These are phyloP conservation scores for Astrothelium macrocarpum DNA, from an alignment of 495 filamentous ascomycete genomes.

Conservation along the genomic window DNA sequence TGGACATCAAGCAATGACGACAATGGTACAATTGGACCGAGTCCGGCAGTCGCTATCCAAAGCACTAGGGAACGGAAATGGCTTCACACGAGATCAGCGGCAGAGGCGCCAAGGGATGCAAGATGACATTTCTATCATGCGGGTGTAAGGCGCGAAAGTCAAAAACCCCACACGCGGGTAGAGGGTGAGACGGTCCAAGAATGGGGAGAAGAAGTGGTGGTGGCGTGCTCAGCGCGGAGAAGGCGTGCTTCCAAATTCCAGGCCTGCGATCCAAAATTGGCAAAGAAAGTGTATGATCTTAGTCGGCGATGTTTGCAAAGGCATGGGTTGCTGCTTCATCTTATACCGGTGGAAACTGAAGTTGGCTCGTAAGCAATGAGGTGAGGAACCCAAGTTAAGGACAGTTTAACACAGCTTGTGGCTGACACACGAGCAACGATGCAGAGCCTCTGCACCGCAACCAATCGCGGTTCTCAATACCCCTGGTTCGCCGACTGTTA, in stretches of 20 bases:
- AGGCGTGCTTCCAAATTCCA: not conserved
- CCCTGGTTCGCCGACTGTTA: too few relatives aligned
- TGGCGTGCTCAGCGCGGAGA: constrained; percentile 3
- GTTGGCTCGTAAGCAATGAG: too few relatives aligned
- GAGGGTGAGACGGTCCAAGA: not conserved
- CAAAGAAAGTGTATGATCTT: too few relatives aligned
- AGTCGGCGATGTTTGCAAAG: not conserved
- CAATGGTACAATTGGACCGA: constrained; percentile 2
- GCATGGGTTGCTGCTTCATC: not conserved
- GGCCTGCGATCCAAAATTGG: not conserved
- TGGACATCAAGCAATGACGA: not conserved
- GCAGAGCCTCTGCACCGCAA: too few relatives aligned
- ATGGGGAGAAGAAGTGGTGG: not conserved
- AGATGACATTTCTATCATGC: not conserved
- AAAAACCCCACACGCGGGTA: not conserved
- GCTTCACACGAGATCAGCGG: constrained; percentile 3
- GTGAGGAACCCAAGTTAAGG: too few relatives aligned
- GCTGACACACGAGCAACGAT: too few relatives aligned
- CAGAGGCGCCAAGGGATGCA: not conserved
- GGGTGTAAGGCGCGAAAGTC: not conserved
- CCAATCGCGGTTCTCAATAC: too few relatives aligned
- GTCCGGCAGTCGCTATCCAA: not conserved
- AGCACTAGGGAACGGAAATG: not conserved
- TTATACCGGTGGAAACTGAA: too few relatives aligned
- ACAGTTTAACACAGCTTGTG: too few relatives aligned